Percentiles rank a stretch among this genome's conserved stretches.
Conservation (phyloP, 305 asterid species). For the Fraxinus angustifolia region DNA sequence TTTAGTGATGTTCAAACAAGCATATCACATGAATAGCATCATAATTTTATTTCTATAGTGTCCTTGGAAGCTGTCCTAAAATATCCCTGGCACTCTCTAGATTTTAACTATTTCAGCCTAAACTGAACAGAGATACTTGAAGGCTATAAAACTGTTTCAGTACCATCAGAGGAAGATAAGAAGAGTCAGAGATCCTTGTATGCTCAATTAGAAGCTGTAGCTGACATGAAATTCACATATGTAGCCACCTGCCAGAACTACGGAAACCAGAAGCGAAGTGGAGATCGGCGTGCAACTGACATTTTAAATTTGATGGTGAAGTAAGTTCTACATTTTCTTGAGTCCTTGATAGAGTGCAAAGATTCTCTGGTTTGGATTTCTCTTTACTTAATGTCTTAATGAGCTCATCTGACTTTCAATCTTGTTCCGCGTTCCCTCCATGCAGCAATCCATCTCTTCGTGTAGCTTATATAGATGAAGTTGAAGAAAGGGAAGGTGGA, state of each 20-base stretch:
- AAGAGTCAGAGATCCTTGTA: slow-evolving; percentile 92
- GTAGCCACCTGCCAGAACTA: slow-evolving; percentile 98
- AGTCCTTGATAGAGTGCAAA: slow-evolving; percentile 4
- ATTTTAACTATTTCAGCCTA: slow-evolving; percentile 21
- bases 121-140: slow-evolving; percentile 71
- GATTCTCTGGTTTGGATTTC: background rate
- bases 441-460: slow-evolving; percentile 97
- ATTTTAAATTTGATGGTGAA: slow-evolving; percentile 96
- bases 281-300: slow-evolving; percentile 99
- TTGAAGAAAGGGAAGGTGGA: slow-evolving; percentile 93
- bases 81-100: background rate
- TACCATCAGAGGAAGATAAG: slow-evolving; percentile 81
- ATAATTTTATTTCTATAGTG: background rate
- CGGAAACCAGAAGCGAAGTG: slow-evolving; percentile 92
- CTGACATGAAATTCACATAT: slow-evolving; percentile 97
- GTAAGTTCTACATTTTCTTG: slow-evolving; percentile 47
- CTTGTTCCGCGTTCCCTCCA: slow-evolving; percentile 13
- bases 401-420: slow-evolving; percentile 17
- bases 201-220: slow-evolving; percentile 89
- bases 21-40: background rate
- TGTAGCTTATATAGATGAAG: slow-evolving; percentile 96
- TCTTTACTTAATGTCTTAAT: slow-evolving; percentile 1
- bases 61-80: background rate
- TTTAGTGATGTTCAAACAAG: background rate
- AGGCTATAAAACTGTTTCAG: slow-evolving; percentile 76